These are phyloP conservation scores for Hirsutella minnesotensis DNA, from an alignment of 2,329 filamentous ascomycete genomes.

Conservation along the genomic window DNA sequence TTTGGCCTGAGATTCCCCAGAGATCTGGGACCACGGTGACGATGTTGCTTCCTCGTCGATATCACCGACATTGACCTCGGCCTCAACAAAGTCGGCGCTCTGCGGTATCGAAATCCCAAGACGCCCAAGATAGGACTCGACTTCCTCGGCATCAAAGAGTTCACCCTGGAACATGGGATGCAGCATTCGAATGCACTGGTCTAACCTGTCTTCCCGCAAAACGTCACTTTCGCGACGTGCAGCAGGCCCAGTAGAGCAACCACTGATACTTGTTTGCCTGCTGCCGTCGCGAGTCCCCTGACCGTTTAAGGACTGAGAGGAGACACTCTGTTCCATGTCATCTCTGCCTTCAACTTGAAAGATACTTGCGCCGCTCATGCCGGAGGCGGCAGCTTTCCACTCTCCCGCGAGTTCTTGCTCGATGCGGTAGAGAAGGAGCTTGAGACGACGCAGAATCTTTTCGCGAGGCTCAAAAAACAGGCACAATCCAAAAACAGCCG, in stretches of 20 bases:
- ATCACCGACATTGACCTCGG: conserved; percentile 37
- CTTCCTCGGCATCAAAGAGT: conserved; percentile 67
- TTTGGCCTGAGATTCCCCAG: neutral
- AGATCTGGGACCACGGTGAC: neutral
- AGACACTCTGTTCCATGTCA: too few species aligned
- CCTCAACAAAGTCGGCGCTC: conserved; percentile 46
- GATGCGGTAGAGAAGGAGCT: too few species aligned
- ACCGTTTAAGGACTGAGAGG: too few species aligned
- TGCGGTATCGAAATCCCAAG: conserved; percentile 52
- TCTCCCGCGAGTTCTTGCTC: too few species aligned
- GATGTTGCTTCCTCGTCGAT: conserved; percentile 18
- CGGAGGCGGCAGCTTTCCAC: too few species aligned
- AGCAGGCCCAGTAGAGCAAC: conserved; percentile 33
- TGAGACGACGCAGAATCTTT: conserved; percentile 30
- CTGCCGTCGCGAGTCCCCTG: too few species aligned
- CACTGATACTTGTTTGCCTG: too few species aligned
- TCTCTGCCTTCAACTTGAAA: too few species aligned
- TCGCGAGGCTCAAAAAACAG: conserved; percentile 45
- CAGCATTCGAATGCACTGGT: conserved; percentile 36
- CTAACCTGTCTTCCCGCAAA: conserved; percentile 29
- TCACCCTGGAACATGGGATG: conserved; percentile 57
- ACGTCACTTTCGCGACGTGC: conserved; percentile 25
- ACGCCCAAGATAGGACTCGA: conserved; percentile 59
- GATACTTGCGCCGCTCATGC: too few species aligned
- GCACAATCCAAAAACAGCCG: conserved; percentile 59